phyloP scores from a whole-genome alignment of 1,284 basidiomycete genomes.

The Malassezia arunalokei region DNA sequence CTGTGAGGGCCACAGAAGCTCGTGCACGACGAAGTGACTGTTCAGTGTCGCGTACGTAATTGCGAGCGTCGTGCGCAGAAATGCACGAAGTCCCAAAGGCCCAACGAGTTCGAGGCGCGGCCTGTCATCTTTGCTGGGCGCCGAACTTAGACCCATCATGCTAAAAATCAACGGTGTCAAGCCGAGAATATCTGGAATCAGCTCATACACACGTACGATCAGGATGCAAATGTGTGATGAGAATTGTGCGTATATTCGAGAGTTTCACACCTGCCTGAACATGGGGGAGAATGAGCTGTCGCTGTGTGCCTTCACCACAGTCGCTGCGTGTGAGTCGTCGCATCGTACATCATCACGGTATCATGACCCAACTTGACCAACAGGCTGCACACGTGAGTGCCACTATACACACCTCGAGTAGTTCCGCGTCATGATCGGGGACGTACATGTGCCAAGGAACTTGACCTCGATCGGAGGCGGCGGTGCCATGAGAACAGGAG shows the following conservation, averaged over 20 bases:
- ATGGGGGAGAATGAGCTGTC: conserved; percentile 26
- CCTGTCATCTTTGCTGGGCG: background rate
- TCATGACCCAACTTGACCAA: conserved; percentile 33
- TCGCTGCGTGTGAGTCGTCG: conserved; percentile 16
- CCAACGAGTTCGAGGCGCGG: conserved; percentile 36
- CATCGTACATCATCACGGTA: conserved; percentile 29
- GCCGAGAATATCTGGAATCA: conserved; percentile 25
- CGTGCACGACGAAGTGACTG: conserved; percentile 39
- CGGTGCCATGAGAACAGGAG: conserved; percentile 14
- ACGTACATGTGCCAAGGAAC: conserved; percentile 41
- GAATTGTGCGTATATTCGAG: conserved; percentile 31
- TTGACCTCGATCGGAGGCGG: conserved; percentile 27
- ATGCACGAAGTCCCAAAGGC: conserved; percentile 33
- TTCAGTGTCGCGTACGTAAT: conserved; percentile 35
- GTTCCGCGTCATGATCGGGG: conserved; percentile 35
- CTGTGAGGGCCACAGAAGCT: conserved; percentile 35
- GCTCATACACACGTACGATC: conserved; percentile 18
- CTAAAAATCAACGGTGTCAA: conserved; percentile 37
- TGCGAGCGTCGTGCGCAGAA: conserved; percentile 34
- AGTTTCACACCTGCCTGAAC: conserved; percentile 33
- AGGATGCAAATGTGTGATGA: conserved; percentile 41
- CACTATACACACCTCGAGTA: conserved; percentile 26
- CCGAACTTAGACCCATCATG: conserved; percentile 31
- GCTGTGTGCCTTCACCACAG: conserved; percentile 43
- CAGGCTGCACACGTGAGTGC: conserved; percentile 14